Evolutionary conservation across 495 filamentous ascomycete genomes (phyloP), one percentile per base, ranked within the genome.

Genomic region (Hyaloscypha variabilis): DNA sequence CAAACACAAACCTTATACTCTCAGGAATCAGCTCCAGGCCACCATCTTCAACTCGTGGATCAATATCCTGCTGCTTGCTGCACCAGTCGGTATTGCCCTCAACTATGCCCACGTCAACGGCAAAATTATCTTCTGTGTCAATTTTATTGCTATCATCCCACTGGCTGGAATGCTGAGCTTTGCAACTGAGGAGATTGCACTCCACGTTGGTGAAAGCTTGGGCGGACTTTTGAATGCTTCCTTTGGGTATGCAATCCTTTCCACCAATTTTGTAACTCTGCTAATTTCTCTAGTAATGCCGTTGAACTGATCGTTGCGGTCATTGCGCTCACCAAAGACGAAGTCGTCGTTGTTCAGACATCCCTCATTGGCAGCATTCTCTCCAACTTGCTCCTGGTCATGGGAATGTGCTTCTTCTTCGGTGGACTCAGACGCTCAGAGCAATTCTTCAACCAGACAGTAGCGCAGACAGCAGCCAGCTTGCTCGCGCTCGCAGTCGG

Each of bases 351-450:
- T 69, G 94, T 97, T 3, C 91, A 97, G 75, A 96, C 94, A 1
- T 97, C 94, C 2, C 78, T 97, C 14, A 91, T 97, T 65, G 94
- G 94, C 29, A 91, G 87, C 74, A 97, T 97, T 74, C 78, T 97
- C 21, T 97, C 93, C 21, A 97, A 97, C 73, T 76, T 97, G 58
- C 88, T 97, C 6, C 83, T 97, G 23, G 94, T 97, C 39, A 80
- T 97, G 79, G 94, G 94, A 21, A 94, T 95, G 89, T 93, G 88
- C 73, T 97, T 97, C 82, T 92, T 96, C 77, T 90, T 90, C 58
- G 93, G 94, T 31, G 94, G 94, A 30, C 74, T 95, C 55, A 87
- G 89, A 56, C 87, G 94, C 24, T 66, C 84, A 31, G 90, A 97
- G 71, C 94, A 97, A 69, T 88, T 86, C 74, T 97, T 97, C 84